phyloP scores from a whole-genome alignment of 208 protist genomes.

The Leishmania amazonensis region DNA sequence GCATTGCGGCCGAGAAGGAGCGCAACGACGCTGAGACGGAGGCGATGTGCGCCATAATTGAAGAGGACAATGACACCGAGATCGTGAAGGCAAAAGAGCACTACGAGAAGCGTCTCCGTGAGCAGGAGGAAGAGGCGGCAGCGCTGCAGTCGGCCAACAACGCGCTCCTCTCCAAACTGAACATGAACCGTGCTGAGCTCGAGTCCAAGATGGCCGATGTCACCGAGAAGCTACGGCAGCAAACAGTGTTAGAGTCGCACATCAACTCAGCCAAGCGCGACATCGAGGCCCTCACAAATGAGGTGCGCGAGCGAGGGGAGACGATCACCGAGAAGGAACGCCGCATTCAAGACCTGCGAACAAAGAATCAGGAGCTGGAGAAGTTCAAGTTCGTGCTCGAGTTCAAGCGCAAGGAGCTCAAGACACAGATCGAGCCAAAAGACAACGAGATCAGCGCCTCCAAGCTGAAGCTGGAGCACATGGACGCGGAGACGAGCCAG shows the following conservation, averaged over 20 bases:
- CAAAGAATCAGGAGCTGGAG: slow-evolving; percentile 98
- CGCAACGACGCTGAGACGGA: slow-evolving; percentile 81
- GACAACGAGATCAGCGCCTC: slow-evolving; percentile 94
- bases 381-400: slow-evolving; percentile 99
- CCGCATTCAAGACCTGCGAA: slow-evolving; percentile 96
- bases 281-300: slow-evolving; percentile 91
- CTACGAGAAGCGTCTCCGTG: slow-evolving; percentile 92
- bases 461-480: slow-evolving; percentile 95
- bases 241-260: slow-evolving; percentile 87
- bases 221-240: slow-evolving; percentile 84
- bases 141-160: slow-evolving; percentile 91
- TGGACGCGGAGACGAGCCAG: slow-evolving; percentile 93
- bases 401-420: slow-evolving; percentile 98
- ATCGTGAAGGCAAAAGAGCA: slow-evolving; percentile 93
- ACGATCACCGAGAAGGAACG: slow-evolving; percentile 97
- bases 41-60: slow-evolving; percentile 88
- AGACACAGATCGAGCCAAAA: slow-evolving; percentile 97
- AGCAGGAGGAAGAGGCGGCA: slow-evolving; percentile 88
- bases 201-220: slow-evolving; percentile 89
- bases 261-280: slow-evolving; percentile 95
- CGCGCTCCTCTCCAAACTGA: slow-evolving; percentile 86
- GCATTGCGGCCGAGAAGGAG: slow-evolving; percentile 65
- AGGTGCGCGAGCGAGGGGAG: slow-evolving; percentile 95
- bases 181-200: slow-evolving; percentile 92
- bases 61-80: slow-evolving; percentile 96